Percentiles rank a stretch among this genome's conserved stretches.
Conservation (phyloP, 441 rosid species). For the Melastoma candidum region DNA sequence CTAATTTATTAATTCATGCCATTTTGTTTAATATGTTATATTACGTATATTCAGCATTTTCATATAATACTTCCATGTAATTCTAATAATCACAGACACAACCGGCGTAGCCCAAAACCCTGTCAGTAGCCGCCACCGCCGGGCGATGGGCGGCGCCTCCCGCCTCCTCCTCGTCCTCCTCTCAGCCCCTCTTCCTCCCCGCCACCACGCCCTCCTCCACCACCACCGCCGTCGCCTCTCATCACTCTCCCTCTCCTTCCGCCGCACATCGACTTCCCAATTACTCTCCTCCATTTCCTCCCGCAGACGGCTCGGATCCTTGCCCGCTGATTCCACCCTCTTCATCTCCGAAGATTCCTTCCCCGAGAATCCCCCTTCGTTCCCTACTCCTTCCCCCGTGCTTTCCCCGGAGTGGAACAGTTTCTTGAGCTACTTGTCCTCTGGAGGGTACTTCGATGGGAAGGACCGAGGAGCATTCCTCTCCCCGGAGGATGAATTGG, state of each 20-base stretch:
- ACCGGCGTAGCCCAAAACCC: no score
- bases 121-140: no score
- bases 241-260: slow-evolving; percentile 7
- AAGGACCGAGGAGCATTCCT: slow-evolving; percentile 10
- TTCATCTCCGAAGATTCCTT: no score
- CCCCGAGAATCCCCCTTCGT: no score
- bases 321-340: no score
- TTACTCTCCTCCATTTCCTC: slow-evolving; percentile 7
- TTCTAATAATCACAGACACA: no score
- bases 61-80: no score
- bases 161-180: slow-evolving; percentile 54
- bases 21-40: no score
- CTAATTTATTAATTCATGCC: no score
- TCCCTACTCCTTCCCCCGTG: slow-evolving; percentile 1
- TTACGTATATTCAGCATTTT: no score
- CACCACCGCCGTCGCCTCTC: slow-evolving; percentile 19
- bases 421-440: slow-evolving; percentile 32
- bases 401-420: slow-evolving; percentile 51
- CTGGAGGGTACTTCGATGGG: slow-evolving; percentile 32
- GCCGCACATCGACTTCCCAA: slow-evolving; percentile 14
- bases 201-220: slow-evolving; percentile 19
- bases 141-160: slow-evolving; percentile 46
- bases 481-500: slow-evolving; percentile 25
- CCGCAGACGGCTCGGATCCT: background rate
- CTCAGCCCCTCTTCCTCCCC: slow-evolving; percentile 29